Conservation (phyloP, 371 early-diverging fungal genomes). For the Mortierella sp. region DNA sequence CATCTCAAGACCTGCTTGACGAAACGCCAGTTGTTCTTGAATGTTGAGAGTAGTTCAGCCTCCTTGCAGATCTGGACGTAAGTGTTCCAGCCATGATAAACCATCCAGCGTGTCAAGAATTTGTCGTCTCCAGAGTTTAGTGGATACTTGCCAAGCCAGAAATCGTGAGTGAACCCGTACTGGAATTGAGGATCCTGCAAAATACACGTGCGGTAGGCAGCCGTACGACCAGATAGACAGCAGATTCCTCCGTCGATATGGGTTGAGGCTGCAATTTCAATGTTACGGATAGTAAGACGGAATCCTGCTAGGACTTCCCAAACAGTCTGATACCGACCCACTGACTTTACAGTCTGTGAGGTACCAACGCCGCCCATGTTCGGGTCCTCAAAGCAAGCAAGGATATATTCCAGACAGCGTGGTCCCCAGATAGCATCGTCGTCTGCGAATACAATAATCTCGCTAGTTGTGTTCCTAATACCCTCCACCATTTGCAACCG, state of each 20-base stretch:
- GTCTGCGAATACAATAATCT: conserved; percentile 78
- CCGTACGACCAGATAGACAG: conserved; percentile 80
- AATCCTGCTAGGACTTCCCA: conserved; percentile 82
- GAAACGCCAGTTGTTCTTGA: conserved; percentile 82
- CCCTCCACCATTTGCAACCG: conserved; percentile 80
- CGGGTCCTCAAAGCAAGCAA: conserved; percentile 81
- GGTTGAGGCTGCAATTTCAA: conserved; percentile 79
- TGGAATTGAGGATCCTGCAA: conserved; percentile 79
- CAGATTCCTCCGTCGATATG: conserved; percentile 84
- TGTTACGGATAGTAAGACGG: conserved; percentile 78
- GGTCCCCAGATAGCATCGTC: conserved; percentile 80
- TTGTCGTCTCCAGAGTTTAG: conserved; percentile 84
- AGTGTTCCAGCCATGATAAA: conserved; percentile 76
- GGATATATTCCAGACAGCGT: conserved; percentile 71
- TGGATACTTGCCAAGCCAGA: conserved; percentile 76
- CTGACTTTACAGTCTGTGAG: conserved; percentile 71
- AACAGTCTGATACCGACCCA: conserved; percentile 68
- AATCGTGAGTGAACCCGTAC: conserved; percentile 76
- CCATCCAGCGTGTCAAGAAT: conserved; percentile 84
- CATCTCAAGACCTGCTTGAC: conserved; percentile 76
- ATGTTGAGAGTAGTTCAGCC: conserved; percentile 76
- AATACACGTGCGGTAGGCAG: conserved; percentile 78
- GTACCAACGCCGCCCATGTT: conserved; percentile 83
- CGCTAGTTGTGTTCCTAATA: conserved; percentile 69
- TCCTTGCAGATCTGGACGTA: conserved; percentile 78